A percentile compares a stretch with the other conserved stretches of the same genome.
Conservation (phyloP, 805 yeast genomes). For the Schwanniomyces occidentalis region DNA sequence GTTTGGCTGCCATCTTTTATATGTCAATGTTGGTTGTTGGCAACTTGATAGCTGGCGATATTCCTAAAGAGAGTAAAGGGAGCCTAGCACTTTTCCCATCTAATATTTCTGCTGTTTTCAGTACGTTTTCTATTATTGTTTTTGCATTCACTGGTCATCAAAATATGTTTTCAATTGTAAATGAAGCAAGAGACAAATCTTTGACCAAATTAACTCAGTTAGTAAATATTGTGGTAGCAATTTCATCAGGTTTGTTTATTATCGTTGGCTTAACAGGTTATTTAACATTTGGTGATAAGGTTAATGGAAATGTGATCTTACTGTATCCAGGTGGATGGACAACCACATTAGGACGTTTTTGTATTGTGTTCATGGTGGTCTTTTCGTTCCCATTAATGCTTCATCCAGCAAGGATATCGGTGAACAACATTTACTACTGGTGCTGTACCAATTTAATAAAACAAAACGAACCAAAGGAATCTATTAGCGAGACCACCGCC, state of each 20-base stretch:
- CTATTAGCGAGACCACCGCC: slow-evolving; percentile 1
- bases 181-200: slow-evolving; percentile 67
- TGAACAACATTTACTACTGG: slow-evolving; percentile 68
- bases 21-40: slow-evolving; percentile 68
- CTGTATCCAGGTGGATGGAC: slow-evolving; percentile 66
- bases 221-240: slow-evolving; percentile 50
- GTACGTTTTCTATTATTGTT: slow-evolving; percentile 84
- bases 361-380: slow-evolving; percentile 77
- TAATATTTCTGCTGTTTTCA: slow-evolving; percentile 53
- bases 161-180: slow-evolving; percentile 86
- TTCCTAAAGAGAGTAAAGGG: slow-evolving; percentile 33
- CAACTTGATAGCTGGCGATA: slow-evolving; percentile 65
- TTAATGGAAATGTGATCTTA: slow-evolving; percentile 75
- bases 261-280: slow-evolving; percentile 82
- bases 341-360: slow-evolving; percentile 77
- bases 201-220: slow-evolving; percentile 41
- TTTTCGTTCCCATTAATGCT: slow-evolving; percentile 88
- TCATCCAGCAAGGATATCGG: slow-evolving; percentile 85
- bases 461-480: not conserved
- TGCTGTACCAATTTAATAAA: slow-evolving; percentile 20
- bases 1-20: slow-evolving; percentile 78
- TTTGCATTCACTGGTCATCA: slow-evolving; percentile 97
- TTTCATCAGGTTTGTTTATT: slow-evolving; percentile 63
- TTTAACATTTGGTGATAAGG: slow-evolving; percentile 80
- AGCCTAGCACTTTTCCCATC: slow-evolving; percentile 32